Conservation (phyloP, 371 early-diverging fungal species). For the Capniomyces stellatus region DNA sequence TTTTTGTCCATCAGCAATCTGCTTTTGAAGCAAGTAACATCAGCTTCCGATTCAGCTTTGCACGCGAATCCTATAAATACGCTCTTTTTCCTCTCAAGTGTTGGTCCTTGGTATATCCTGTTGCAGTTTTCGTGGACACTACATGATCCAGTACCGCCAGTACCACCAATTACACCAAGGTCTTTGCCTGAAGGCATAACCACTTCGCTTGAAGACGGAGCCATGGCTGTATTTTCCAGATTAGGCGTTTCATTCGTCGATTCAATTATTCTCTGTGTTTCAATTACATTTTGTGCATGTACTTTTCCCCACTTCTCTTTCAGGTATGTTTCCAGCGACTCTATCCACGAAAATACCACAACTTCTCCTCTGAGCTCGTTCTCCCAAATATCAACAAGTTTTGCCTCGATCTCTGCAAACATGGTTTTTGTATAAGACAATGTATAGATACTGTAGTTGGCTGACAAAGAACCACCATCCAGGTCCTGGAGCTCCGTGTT, state of each 20-base stretch:
- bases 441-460: neutral
- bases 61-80: conserved; percentile 40
- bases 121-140: neutral
- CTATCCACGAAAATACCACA: conserved; percentile 56
- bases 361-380: conserved; percentile 40
- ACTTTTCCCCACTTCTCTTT: conserved; percentile 19
- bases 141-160: conserved; percentile 12
- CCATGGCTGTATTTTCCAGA: neutral
- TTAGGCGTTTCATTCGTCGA: conserved; percentile 5
- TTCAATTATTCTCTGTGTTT: conserved; percentile 8
- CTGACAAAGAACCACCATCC: neutral
- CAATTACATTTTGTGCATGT: no score
- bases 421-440: conserved; percentile 3
- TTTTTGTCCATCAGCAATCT: conserved; percentile 49
- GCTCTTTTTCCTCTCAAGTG: conserved; percentile 64
- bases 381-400: conserved; percentile 31
- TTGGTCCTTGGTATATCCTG: conserved; percentile 26
- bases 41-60: conserved; percentile 18
- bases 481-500: neutral
- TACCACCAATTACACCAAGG: no score
- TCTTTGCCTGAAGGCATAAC: neutral
- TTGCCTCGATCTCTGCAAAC: conserved; percentile 26
- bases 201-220: neutral
- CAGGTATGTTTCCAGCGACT: conserved; percentile 42
- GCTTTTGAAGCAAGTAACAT: conserved; percentile 43